Evolutionary conservation across 345 rosid genomes (phyloP).

Genomic region (Arabidopsis thaliana): TAIR10.1 NC_003074.8:22692001-22692500

Average conservation of each 20-base stretch:
- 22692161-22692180: conserved; percentile 55
- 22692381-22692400: conserved; percentile 77
- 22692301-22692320: conserved; percentile 53
- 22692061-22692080: conserved; percentile 49
- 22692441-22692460: conserved; percentile 67
- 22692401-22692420: conserved; percentile 78
- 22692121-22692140: conserved; percentile 93
- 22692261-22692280: conserved; percentile 29
- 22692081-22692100: conserved; percentile 81
- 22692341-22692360: conserved; percentile 58
- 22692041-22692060: conserved; percentile 70
- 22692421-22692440: conserved; percentile 87
- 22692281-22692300: conserved; percentile 62
- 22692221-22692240: conserved; percentile 46
- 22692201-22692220: conserved; percentile 63
- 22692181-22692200: conserved; percentile 37
- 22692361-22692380: conserved; percentile 51
- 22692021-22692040: conserved; percentile 97
- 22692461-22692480: conserved; percentile 21
- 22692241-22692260: conserved; percentile 38
- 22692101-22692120: conserved; percentile 87
- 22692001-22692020: conserved; percentile 76
- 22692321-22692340: conserved; percentile 78
- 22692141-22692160: conserved; percentile 61
- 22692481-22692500: not conserved